A percentile compares a stretch with the other conserved stretches of the same genome.
These are phyloP conservation scores for Apiospora saccharicola DNA, from an alignment of 2,329 filamentous ascomycete species.

Conservation along the genomic window DNA sequence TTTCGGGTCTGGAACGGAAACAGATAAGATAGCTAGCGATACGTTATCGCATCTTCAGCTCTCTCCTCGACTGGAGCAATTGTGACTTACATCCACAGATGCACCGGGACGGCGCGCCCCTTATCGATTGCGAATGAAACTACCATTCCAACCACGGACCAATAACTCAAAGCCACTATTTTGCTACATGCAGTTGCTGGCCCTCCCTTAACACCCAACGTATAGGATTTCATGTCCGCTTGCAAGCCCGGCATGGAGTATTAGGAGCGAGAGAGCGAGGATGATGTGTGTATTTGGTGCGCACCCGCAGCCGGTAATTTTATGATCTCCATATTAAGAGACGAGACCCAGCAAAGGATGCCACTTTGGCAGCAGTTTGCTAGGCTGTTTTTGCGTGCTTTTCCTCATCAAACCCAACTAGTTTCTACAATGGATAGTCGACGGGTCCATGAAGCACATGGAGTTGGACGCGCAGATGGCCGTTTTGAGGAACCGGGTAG, in stretches of 20 bases:
- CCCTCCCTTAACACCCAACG: not conserved
- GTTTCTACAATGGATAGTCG: not conserved
- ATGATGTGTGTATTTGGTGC: too few species aligned
- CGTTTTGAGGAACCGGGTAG: not conserved
- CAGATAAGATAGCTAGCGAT: not conserved
- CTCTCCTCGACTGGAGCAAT: not conserved
- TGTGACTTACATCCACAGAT: not conserved
- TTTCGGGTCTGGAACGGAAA: constrained; percentile 11
- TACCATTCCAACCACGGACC: not conserved
- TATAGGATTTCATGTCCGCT: not conserved
- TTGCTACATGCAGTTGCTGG: too few species aligned
- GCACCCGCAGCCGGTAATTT: not conserved
- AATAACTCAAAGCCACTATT: not conserved
- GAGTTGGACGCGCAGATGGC: not conserved
- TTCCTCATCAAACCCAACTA: constrained; percentile 15
- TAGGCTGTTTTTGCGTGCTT: constrained; percentile 21
- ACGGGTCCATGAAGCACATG: constrained; percentile 1
- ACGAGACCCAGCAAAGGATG: constrained; percentile 4
- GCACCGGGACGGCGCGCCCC: constrained; percentile 3
- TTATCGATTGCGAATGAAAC: constrained; percentile 19
- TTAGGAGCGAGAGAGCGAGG: not conserved
- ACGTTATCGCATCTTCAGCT: not conserved
- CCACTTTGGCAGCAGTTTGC: not conserved
- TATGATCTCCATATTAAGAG: not conserved
- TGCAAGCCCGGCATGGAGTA: not conserved